Conservation (phyloP, 305 asterid genomes). For the Plantago coronopus region DNA sequence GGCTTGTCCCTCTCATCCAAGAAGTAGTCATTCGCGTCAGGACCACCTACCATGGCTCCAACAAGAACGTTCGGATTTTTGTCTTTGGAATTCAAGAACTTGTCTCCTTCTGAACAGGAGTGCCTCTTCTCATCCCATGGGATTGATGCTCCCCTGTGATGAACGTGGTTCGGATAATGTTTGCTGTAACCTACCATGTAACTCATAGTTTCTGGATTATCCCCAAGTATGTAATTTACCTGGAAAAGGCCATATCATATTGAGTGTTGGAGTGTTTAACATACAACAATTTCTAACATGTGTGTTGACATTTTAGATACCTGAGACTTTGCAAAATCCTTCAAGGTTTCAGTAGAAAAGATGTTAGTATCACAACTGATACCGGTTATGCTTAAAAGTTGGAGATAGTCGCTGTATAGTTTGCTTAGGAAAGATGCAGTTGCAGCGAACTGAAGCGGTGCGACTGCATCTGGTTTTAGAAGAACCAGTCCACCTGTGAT, state of each 20-base stretch:
- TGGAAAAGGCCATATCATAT: conserved; percentile 9
- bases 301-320: conserved; percentile 14
- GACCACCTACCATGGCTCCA: conserved; percentile 67
- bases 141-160: conserved; percentile 58
- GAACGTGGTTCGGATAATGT: conserved; percentile 40
- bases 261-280: too few species aligned
- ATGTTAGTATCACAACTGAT: conserved; percentile 27
- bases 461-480: conserved; percentile 33
- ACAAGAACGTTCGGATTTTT: conserved; percentile 38
- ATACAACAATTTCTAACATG: too few species aligned
- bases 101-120: conserved; percentile 42
- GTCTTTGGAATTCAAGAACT: conserved; percentile 28
- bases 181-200: conserved; percentile 53
- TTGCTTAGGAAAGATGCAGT: conserved; percentile 58
- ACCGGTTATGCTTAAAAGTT: conserved; percentile 29
- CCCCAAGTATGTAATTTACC: conserved; percentile 61
- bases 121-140: conserved; percentile 36
- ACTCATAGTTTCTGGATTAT: conserved; percentile 55
- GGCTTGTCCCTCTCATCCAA: conserved; percentile 38
- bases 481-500: conserved; percentile 45
- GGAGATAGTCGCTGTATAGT: conserved; percentile 57
- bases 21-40: conserved; percentile 38
- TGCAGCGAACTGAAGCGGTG: conserved; percentile 49
- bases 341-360: conserved; percentile 33
- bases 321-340: conserved; percentile 47